Evolutionary conservation across 108 stramenopile species (phyloP).

Genomic region (Fragilariopsis cylindrus): DNA sequence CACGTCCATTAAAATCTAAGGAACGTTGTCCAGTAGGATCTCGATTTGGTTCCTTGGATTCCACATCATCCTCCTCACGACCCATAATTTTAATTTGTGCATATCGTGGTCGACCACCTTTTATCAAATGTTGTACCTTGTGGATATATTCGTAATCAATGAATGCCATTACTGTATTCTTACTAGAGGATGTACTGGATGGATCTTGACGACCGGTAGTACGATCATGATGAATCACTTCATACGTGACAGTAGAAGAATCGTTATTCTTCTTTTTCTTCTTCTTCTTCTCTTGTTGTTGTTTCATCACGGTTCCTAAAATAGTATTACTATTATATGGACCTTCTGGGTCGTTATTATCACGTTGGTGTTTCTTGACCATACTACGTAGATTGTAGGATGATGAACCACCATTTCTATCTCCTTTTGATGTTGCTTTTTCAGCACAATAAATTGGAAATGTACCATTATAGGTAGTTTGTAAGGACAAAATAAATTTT

Average conservation of each 20-base stretch:
- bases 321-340: background rate
- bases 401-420: background rate
- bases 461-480: background rate
- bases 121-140: constrained; percentile 14
- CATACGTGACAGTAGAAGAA: background rate
- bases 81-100: constrained; percentile 10
- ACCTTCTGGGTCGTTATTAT: background rate
- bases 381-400: background rate
- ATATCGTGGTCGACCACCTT: constrained; percentile 14
- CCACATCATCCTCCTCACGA: background rate
- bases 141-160: constrained; percentile 27
- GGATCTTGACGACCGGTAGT: background rate
- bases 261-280: background rate
- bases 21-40: background rate
- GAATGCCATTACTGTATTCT: background rate
- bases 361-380: background rate
- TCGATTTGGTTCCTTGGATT: constrained; percentile 11
- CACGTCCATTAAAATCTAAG: constrained; percentile 39
- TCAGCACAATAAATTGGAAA: constrained; percentile 5
- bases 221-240: constrained; percentile 2
- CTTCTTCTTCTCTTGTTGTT: background rate
- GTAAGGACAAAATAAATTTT: background rate
- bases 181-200: background rate
- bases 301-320: background rate
- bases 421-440: background rate